Percentiles rank a stretch among this genome's conserved stretches.
These are phyloP conservation scores for Pestalotiopsis sp. DNA, from an alignment of 2,329 filamentous ascomycete genomes.

Conservation along the genomic window DNA sequence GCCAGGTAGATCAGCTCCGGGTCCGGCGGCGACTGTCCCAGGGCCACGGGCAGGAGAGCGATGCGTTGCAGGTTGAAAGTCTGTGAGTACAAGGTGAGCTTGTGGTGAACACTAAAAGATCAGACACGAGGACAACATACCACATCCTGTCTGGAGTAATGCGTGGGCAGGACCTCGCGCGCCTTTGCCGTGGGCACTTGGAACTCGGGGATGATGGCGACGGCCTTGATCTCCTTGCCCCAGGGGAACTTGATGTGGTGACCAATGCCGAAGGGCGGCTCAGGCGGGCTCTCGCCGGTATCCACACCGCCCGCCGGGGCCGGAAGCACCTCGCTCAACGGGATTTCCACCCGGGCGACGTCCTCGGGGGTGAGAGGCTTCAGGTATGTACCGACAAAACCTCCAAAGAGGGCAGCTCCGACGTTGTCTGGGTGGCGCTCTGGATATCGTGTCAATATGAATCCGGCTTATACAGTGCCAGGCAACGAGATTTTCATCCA, in stretches of 20 bases:
- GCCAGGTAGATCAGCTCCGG: conserved; percentile 93
- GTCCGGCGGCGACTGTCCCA: conserved; percentile 88
- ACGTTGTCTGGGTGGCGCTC: conserved; percentile 93
- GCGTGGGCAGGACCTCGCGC: conserved; percentile 78
- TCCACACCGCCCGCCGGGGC: conserved; percentile 88
- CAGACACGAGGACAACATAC: conserved; percentile 52
- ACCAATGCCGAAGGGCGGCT: conserved; percentile 89
- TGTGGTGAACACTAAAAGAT: neutral
- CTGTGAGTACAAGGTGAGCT: conserved; percentile 38
- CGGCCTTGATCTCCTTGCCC: conserved; percentile 93
- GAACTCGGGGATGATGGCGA: conserved; percentile 95
- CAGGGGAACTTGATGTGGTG: conserved; percentile 96
- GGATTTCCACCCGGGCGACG: conserved; percentile 88
- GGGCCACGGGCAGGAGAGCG: conserved; percentile 84
- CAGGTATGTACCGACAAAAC: conserved; percentile 95
- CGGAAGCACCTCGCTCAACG: conserved; percentile 89
- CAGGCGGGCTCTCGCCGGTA: conserved; percentile 82
- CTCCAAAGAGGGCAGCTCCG: conserved; percentile 91
- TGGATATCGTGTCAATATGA: conserved; percentile 33
- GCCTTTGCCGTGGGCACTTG: conserved; percentile 94
- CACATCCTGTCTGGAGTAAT: conserved; percentile 81
- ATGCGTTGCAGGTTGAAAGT: conserved; percentile 94
- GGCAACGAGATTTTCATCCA: neutral
- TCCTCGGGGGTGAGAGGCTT: conserved; percentile 91
- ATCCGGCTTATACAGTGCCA: neutral